These are phyloP conservation scores for Termitomyces sp. DNA, from an alignment of 768 basidiomycete genomes.

Conservation along the genomic window DNA sequence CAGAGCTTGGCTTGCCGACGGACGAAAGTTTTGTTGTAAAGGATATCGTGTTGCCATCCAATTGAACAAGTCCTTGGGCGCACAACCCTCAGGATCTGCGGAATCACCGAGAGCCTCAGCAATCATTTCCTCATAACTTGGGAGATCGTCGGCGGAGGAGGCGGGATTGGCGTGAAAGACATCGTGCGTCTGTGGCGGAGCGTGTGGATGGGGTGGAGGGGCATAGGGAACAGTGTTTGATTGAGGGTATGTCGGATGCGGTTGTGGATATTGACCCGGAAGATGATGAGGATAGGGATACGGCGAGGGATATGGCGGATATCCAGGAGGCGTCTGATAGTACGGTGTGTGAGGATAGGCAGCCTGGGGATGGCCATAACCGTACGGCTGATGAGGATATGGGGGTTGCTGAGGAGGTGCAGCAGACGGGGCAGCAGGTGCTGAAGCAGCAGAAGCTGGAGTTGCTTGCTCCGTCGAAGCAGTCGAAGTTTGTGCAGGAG, in stretches of 20 bases:
- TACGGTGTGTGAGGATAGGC: constrained; percentile 69
- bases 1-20: constrained; percentile 85
- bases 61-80: constrained; percentile 78
- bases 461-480: constrained; percentile 7
- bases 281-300: constrained; percentile 9
- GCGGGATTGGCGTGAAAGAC: constrained; percentile 18
- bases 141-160: constrained; percentile 50
- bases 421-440: constrained; percentile 7
- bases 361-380: constrained; percentile 41
- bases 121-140: constrained; percentile 92
- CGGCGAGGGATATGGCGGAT: constrained; percentile 33
- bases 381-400: constrained; percentile 57
- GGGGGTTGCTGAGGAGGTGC: constrained; percentile 24
- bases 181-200: constrained; percentile 18
- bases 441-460: constrained; percentile 17
- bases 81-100: constrained; percentile 69
- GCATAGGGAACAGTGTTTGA: constrained; percentile 29
- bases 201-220: constrained; percentile 28
- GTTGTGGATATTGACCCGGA: not conserved
- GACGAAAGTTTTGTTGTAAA: constrained; percentile 83
- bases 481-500: not conserved
- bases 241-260: constrained; percentile 36
- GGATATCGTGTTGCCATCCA: constrained; percentile 87
- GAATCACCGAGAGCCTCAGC: constrained; percentile 71
- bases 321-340: constrained; percentile 48